Base-by-base conservation (phyloP, 805 yeast species). In the Candida stauntonica region DNA sequence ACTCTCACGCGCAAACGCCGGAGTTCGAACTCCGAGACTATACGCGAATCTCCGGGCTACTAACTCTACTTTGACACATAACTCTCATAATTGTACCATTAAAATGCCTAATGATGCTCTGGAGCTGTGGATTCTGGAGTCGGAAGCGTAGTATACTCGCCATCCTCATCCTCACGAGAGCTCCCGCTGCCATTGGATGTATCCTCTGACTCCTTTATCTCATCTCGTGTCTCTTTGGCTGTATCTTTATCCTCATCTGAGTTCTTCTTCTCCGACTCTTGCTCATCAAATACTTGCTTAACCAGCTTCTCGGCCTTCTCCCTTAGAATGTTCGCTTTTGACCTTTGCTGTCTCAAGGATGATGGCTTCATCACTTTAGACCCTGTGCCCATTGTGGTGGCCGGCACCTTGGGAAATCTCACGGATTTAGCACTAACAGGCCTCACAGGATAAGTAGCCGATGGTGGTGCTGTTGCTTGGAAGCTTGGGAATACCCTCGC, bases 381-480 rank as follows among this genome's bases (percentile, higher is more conserved):
- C 2, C 35, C 5, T 6, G 7, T 12, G 13, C 28, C 36, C 16
- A 35, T 14, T 2, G 33, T 17, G 18, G 36, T 31, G 2, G 40
- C 37, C n/a, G 41, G 36, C 9, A 15, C 8, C 15, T 33, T 35
- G 29, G 48, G 38, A 24, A 39, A 36, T 24, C 41, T 35, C 19
- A 26, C 42, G 14, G 38, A 23, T 19, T 44, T 51, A 17, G 45
- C 39, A 20, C 45, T 36, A 13, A 42, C 29, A 14, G 58, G 44
- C 13, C 33, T 15, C 21, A 5, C 17, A 15, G n/a, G 26, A 7
- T 8, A 33, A 23, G 11, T 21, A 20, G 15, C 14, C 5, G 36
- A 15, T 17, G 45, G 55, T 17, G 58, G 60, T 17, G 52, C 52
- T n/a, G 53, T 47, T 2, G 60, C 58, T 35, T 54, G 55, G 39